Evolutionary conservation across 345 rosid species (phyloP), one percentile per base, ranked within the genome.

Genomic region (Populus nigra): DNA sequence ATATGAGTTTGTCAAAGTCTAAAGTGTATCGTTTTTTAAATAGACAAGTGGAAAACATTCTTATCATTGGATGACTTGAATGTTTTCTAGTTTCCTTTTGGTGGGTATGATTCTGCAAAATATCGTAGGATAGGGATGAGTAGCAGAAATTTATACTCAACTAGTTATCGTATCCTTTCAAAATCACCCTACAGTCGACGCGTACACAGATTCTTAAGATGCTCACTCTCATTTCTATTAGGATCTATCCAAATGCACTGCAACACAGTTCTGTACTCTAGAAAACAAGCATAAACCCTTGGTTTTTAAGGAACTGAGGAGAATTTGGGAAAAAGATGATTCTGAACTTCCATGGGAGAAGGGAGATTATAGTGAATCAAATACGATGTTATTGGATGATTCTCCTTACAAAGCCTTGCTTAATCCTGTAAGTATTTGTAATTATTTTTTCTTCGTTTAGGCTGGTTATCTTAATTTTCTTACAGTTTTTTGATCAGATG

Each of bases 341-440:
- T 84, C 91, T 68, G 78, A 77, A 55, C 89, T 92, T 81, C 91
- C 91, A 8, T 92, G 95, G 96, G 83, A 86, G 79, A 87, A 36
- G 77, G 92, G 92, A 78, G 73, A 81, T 75, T 93, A 86, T 70
- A 82, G 90, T 68, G 90, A 92, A 81, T 87, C 96, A 35, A 93
- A 96, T 78, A 96, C 99, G 0, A 75, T 96, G 79, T 78, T 93
- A 83, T 70, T 93, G 41, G 98, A 93, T 63, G 99, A 96, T 83
- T 92, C 97, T 82, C 99, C 98, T 23, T 88, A 96, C 84, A 96
- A 96, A 80, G 91, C 97, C 13, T 87, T 96, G 89, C 94, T 93
- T 81, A 96, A 96, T 82, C 98, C 98, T 9, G 98, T 93, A 84
- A 89, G 96, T 85, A 41, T n/a, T 5, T 55, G 18, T 29, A 66